Evolutionary conservation across 129 eudicot species (phyloP).

Genomic region (Flaveria linearis): DNA sequence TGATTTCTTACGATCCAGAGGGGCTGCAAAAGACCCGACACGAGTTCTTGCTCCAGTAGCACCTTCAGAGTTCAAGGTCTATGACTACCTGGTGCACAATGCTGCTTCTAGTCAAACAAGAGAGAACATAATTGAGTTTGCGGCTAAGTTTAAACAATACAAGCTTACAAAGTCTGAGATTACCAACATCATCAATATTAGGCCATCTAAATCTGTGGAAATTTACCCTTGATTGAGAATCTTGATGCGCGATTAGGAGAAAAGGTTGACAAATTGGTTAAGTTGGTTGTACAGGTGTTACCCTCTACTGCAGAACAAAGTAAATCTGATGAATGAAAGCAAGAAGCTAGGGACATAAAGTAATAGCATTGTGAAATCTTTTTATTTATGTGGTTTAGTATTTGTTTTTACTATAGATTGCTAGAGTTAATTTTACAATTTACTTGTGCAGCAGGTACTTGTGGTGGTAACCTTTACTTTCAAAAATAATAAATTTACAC

Average conservation of each 20-base stretch:
- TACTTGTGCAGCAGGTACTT: neutral
- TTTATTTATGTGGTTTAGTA: neutral
- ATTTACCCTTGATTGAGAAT: constrained; percentile 49
- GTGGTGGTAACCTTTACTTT: neutral
- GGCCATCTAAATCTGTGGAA: constrained; percentile 60
- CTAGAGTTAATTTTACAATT: neutral
- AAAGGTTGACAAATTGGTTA: constrained; percentile 46
- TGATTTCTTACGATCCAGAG: constrained; percentile 69
- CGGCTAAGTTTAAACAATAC: constrained; percentile 48
- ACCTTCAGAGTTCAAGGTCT: constrained; percentile 80
- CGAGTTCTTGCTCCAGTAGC: constrained; percentile 63
- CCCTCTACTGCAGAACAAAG: constrained; percentile 47
- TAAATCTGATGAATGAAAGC: constrained; percentile 39
- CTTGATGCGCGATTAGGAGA: constrained; percentile 54
- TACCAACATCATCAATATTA: constrained; percentile 58
- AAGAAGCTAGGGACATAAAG: neutral
- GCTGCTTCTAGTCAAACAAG: constrained; percentile 58
- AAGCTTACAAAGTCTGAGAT: constrained; percentile 68
- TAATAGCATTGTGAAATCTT: neutral
- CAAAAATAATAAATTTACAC: neutral
- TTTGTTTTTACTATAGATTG: neutral
- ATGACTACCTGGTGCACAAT: constrained; percentile 59
- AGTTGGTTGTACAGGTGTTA: constrained; percentile 48
- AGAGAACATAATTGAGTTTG: constrained; percentile 51
- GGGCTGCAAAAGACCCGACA: constrained; percentile 74